A percentile compares a stretch with the other conserved stretches of the same genome.
These are phyloP conservation scores for Lactarius psammicola DNA, from an alignment of 768 basidiomycete genomes.

Conservation along the genomic window DNA sequence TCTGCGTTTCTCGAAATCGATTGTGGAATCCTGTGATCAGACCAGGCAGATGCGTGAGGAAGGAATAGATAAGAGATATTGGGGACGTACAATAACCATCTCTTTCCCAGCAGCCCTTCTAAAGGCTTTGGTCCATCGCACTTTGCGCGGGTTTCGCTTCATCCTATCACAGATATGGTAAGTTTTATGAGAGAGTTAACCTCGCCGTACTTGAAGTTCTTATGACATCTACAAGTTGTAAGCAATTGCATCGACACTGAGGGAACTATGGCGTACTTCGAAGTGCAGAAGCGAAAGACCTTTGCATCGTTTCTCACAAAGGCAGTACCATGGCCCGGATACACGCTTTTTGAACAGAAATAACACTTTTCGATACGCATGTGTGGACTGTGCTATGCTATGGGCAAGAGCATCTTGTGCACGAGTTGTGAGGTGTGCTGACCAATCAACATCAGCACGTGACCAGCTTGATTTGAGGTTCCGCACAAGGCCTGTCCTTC, in stretches of 20 bases:
- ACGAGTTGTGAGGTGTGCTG: conserved; percentile 8
- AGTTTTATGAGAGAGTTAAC: neutral
- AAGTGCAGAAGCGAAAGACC: conserved; percentile 96
- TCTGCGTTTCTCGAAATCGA: conserved; percentile 98
- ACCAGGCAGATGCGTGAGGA: conserved; percentile 3
- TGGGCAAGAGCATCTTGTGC: conserved; percentile 7
- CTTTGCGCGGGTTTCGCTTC: conserved; percentile 99
- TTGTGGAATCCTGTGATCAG: conserved; percentile 80
- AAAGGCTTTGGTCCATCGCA: conserved; percentile 99
- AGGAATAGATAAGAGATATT: conserved; percentile 7
- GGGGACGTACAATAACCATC: conserved; percentile 86
- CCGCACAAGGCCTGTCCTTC: conserved; percentile 2
- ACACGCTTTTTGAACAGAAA: conserved; percentile 95
- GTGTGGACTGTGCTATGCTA: neutral
- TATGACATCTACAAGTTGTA: conserved; percentile 72
- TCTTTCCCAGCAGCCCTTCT: conserved; percentile 98
- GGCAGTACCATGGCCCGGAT: conserved; percentile 94
- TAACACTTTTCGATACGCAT: conserved; percentile 99
- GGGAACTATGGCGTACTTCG: conserved; percentile 62
- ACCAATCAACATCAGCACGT: conserved; percentile 21
- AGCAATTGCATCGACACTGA: conserved; percentile 19
- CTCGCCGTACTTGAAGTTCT: conserved; percentile 90
- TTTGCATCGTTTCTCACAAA: conserved; percentile 99
- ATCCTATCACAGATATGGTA: conserved; percentile 53
- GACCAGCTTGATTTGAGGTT: conserved; percentile 9